Base-by-base conservation (phyloP, 768 basidiomycete species). In the Paxillus involutus region DNA sequence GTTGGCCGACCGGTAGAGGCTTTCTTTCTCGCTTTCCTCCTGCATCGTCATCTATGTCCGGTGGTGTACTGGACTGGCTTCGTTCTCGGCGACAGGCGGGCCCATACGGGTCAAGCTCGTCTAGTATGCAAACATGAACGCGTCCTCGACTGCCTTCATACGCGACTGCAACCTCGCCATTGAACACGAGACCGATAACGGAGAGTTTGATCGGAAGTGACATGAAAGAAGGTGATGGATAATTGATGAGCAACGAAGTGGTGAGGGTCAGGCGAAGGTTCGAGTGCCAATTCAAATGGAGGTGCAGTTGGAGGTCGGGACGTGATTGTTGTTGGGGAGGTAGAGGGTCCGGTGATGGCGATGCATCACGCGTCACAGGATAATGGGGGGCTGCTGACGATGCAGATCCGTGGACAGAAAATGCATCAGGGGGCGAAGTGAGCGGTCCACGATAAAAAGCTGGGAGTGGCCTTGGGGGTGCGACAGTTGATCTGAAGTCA, bases 211-310 rank as follows among this genome's bases (percentile, higher is more conserved):
- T 91, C 7, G 97, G 97, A 24, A 99, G 80, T 13, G 91, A 87
- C 95, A 99, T 98, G 79, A 99, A 98, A 68, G 89, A 83, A 0
- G 89, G 88, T 0, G 94, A 94, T 6, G 97, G 97, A 69, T 98
- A 98, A 73, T 99, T 97, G 72, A 99, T 94, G 57, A 94, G 82
- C 26, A 98, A 80, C 9, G 93, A 95, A 0, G 97, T 98, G 30
- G 91, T 86, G 51, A 99, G 79, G 8, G 90, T 91, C 60, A 99
- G 78, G 14, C 90, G 87, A 9, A 98, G 77, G 69, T 97, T 86
- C 10, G 95, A 92, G 49, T 86, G 82, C 85, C 96, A 96, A 32
- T 82, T 79, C 42, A 98, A 74, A 62, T 86, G 84, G 0, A 99
- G 76, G 66, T 98, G 94, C 4, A 97, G 71, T 67, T 99, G 97